Base-by-base conservation (phyloP, 2,329 filamentous ascomycete species). In the Phialophora chinensis region DNA sequence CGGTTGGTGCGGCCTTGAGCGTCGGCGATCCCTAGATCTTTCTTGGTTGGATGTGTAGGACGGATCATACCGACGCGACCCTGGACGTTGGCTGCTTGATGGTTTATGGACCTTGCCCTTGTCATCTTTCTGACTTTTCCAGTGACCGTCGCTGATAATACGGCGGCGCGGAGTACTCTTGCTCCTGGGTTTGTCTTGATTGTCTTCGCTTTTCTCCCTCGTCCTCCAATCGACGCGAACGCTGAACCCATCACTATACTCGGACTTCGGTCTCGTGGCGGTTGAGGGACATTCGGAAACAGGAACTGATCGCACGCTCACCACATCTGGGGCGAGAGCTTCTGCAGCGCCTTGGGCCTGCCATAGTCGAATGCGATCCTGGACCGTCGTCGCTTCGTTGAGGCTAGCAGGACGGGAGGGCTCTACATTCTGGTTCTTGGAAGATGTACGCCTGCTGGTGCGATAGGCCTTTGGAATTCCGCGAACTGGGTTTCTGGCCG, bases 141-240 rank as follows among this genome's bases (percentile, higher is more conserved):
- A 98, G 79, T 97, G 91, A 62, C 91, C 90, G 79, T 98, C 94
- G 76, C 93, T 97, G 68, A 97, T 88, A 62, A 98, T 92, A 69
- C 93, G 88, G 83, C 96, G 97, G 80, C 92, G 93, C 17, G 94
- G 94, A 54, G 91, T 87, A 58, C 83, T 87, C 75, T 79, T 83
- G 72, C 79, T 81, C 75, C 75, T 65, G 77, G 77, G 73, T 50
- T 75, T 38, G 11, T 56, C 70, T 60, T 75, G 67, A 42, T 65
- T 29, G 17, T 71, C 49, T 29, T 66, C 65, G 23, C 49, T 58
- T 60, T 67, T 60, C 65, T 69, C 27, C 65, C 59, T 63, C 35
- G 63, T 56, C 64, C 68, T 54, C 69, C 65, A 59, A 58, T 64
- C 38, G 42, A 42, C 29, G 47, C 62, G 56, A 63, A 61, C 31